Percentiles rank a stretch among this genome's conserved stretches.
These are phyloP conservation scores for Casaregolazyma suthepensis DNA, from an alignment of 1,139 yeast species.

Conservation along the genomic window DNA sequence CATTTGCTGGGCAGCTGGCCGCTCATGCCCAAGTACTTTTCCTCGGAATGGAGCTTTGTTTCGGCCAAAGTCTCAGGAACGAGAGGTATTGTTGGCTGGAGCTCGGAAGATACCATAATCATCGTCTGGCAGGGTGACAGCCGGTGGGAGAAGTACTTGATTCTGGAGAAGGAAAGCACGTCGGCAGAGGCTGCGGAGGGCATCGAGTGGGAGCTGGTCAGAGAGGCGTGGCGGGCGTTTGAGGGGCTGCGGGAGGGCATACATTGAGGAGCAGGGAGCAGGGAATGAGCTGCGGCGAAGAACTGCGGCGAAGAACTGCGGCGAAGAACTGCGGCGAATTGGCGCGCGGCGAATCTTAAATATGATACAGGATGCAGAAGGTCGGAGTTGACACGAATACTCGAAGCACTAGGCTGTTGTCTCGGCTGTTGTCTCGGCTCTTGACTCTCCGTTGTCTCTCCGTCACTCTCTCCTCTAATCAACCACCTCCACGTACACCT, in stretches of 20 bases:
- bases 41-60: slow-evolving; percentile 86
- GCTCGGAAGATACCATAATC: slow-evolving; percentile 58
- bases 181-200: slow-evolving; percentile 11
- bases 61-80: slow-evolving; percentile 52
- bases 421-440: no score
- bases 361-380: no score
- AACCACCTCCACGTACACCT: slow-evolving; percentile 36
- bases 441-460: no score
- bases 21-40: slow-evolving; percentile 67
- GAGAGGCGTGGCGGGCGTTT: slow-evolving; percentile 75
- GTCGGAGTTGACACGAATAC: no score
- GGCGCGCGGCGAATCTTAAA: no score
- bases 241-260: slow-evolving; percentile 27
- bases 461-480: slow-evolving; percentile 28
- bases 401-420: no score
- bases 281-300: background rate
- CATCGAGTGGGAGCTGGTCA: slow-evolving; percentile 50
- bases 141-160: slow-evolving; percentile 80
- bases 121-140: slow-evolving; percentile 63
- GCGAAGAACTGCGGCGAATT: background rate
- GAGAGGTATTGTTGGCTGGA: slow-evolving; percentile 73
- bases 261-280: background rate
- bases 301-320: background rate
- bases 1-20: slow-evolving; percentile 69
- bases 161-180: slow-evolving; percentile 44